A percentile compares a stretch with the other conserved stretches of the same genome.
phyloP scores from a whole-genome alignment of 1,139 yeast species.

The Magnusiomyces sp. region DNA sequence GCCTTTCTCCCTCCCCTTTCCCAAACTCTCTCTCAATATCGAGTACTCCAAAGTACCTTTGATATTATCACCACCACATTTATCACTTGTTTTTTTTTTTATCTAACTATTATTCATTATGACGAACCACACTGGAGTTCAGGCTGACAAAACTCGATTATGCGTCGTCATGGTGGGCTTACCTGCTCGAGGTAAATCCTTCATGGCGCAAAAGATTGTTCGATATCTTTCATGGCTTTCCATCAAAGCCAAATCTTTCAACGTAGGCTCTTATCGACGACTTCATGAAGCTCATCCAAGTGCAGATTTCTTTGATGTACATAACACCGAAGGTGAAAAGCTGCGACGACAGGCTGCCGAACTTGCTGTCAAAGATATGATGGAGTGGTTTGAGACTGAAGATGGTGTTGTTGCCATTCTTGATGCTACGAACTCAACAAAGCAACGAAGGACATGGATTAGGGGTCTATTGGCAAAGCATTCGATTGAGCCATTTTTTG shows the following conservation, averaged over 20 bases:
- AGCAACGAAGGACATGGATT: slow-evolving; percentile 59
- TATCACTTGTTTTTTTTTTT: too few relatives aligned
- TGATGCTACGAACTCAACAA: slow-evolving; percentile 81
- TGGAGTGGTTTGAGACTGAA: slow-evolving; percentile 75
- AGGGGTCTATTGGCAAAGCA: slow-evolving; percentile 54
- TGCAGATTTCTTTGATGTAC: slow-evolving; percentile 72
- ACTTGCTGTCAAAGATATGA: slow-evolving; percentile 71
- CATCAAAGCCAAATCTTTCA: slow-evolving; percentile 77
- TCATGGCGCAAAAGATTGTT: slow-evolving; percentile 74
- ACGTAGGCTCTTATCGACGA: slow-evolving; percentile 81
- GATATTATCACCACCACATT: too few relatives aligned
- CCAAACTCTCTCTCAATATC: too few relatives aligned
- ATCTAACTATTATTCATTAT: too few relatives aligned
- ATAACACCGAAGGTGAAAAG: slow-evolving; percentile 53
- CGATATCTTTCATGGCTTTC: slow-evolving; percentile 89
- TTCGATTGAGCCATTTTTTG: slow-evolving; percentile 77
- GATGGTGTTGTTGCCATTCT: slow-evolving; percentile 84
- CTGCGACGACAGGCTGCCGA: slow-evolving; percentile 63
- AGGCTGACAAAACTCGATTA: neutral
- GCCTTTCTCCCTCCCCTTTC: too few relatives aligned
- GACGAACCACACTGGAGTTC: too few relatives aligned
- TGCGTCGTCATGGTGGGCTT: slow-evolving; percentile 41
- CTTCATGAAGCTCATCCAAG: slow-evolving; percentile 46
- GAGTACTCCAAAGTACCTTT: too few relatives aligned
- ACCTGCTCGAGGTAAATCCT: slow-evolving; percentile 71